Percentiles rank a stretch among this genome's conserved stretches.
Evolutionary conservation across 306 rosid genomes (phyloP).

Genomic region (Mucuna pruriens): DNA sequence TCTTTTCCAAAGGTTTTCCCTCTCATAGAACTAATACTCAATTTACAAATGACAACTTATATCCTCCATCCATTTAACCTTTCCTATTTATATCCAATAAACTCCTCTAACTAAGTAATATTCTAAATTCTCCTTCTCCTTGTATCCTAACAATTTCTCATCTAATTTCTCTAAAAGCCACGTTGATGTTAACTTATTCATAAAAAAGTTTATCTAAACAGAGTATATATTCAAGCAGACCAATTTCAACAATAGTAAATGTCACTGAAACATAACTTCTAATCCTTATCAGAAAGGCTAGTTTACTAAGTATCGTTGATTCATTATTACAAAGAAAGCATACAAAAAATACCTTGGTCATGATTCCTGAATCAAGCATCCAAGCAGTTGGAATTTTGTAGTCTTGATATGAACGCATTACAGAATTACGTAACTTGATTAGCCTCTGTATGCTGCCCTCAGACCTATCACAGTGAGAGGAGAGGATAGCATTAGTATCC

Average conservation of each 20-base stretch:
- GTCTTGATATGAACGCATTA: constrained; percentile 61
- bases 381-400: constrained; percentile 74
- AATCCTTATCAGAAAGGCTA: background rate
- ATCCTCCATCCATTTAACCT: too few relatives aligned
- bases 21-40: too few relatives aligned
- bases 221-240: background rate
- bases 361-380: constrained; percentile 91
- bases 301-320: background rate
- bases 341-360: constrained; percentile 55
- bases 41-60: too few relatives aligned
- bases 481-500: constrained; percentile 23
- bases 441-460: constrained; percentile 72
- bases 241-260: background rate
- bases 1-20: too few relatives aligned
- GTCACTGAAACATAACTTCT: background rate
- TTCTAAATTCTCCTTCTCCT: too few relatives aligned
- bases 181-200: too few relatives aligned
- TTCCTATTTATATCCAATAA: too few relatives aligned
- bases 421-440: constrained; percentile 64
- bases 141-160: too few relatives aligned
- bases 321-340: background rate
- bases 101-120: too few relatives aligned
- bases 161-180: too few relatives aligned
- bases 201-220: too few relatives aligned
- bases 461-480: constrained; percentile 56